Conservation (phyloP, 495 filamentous ascomycete species). For the Stereocaulon alpinum region DNA sequence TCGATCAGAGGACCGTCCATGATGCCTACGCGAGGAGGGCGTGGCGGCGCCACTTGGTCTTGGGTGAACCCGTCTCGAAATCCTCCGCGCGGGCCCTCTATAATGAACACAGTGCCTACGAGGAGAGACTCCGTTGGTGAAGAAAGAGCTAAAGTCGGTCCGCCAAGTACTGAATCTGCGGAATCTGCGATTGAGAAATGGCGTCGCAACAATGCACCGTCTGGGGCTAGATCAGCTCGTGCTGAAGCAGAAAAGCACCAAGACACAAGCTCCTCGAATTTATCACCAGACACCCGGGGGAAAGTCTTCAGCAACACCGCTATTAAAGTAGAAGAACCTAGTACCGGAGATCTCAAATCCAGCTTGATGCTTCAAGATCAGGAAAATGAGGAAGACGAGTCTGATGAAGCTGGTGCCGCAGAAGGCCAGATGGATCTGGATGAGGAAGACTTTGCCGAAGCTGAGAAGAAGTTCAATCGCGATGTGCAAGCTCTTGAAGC, state of each 20-base stretch:
- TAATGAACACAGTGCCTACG: constrained; percentile 22
- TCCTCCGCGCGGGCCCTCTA: constrained; percentile 22
- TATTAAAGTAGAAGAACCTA: constrained; percentile 6
- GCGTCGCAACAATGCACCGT: constrained; percentile 8
- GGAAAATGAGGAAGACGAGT: constrained; percentile 13
- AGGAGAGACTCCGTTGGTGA: constrained; percentile 21
- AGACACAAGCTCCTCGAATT: neutral
- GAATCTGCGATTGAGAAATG: constrained; percentile 10
- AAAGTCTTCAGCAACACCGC: neutral
- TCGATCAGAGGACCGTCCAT: constrained; percentile 13
- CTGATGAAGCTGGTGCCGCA: constrained; percentile 14
- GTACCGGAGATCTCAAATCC: constrained; percentile 7
- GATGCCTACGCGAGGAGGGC: constrained; percentile 12
- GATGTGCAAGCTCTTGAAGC: constrained; percentile 36
- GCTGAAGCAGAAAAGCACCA: constrained; percentile 1
- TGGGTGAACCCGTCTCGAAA: constrained; percentile 16
- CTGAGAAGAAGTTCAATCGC: constrained; percentile 38
- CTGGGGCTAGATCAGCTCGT: neutral
- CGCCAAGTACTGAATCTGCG: constrained; percentile 4
- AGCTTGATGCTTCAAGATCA: constrained; percentile 3
- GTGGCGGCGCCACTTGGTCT: constrained; percentile 12
- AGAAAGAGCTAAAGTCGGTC: constrained; percentile 5
- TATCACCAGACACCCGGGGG: neutral
- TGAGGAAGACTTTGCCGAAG: constrained; percentile 41
- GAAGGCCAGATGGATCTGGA: constrained; percentile 30